Conservation (phyloP, 139 green algal species). For the Chlorella vulgaris region DNA sequence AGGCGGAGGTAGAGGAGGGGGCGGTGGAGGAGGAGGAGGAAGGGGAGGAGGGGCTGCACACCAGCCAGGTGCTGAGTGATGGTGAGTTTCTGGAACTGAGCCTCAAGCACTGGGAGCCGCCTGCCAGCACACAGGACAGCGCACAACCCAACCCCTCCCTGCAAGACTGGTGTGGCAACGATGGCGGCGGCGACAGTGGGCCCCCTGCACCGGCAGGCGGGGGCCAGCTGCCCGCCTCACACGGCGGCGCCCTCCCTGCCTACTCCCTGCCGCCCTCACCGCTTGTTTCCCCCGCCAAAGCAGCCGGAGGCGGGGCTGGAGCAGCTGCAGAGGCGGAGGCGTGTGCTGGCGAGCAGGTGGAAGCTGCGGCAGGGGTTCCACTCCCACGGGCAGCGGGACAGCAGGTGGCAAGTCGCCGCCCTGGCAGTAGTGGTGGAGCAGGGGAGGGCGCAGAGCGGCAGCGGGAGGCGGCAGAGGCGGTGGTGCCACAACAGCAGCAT, state of each 20-base stretch:
- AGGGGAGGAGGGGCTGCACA: not conserved
- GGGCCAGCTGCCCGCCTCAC: no score
- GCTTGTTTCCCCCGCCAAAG: not conserved
- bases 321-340: not conserved
- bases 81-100: slow-evolving; percentile 28
- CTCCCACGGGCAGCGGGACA: not conserved
- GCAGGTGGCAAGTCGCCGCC: not conserved
- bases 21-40: not conserved
- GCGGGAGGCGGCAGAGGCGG: not conserved
- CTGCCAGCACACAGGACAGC: not conserved
- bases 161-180: not conserved
- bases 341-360: not conserved
- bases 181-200: not conserved
- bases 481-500: not conserved
- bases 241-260: no score
- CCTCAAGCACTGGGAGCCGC: slow-evolving; percentile 27
- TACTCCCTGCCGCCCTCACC: slow-evolving; percentile 5
- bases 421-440: not conserved
- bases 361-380: not conserved
- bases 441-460: not conserved
- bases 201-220: no score
- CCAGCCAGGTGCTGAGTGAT: no score
- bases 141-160: not conserved
- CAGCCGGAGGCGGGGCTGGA: not conserved
- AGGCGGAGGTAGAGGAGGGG: not conserved